Base-by-base conservation (phyloP, 2,329 filamentous ascomycete species). In the Arthrinium phaeospermum region DNA sequence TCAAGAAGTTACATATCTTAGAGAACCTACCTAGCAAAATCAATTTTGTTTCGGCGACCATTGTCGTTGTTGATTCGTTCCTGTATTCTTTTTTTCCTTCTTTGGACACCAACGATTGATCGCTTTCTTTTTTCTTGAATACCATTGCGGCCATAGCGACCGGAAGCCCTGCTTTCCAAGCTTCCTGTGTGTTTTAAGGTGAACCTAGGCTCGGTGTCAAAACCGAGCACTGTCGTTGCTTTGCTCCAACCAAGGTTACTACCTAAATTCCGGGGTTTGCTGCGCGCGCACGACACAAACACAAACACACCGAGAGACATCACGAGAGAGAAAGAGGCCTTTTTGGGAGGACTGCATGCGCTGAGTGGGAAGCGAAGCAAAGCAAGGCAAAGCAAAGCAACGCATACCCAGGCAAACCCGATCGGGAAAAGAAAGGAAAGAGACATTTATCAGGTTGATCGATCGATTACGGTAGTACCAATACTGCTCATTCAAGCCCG, bases 151-250 rank as follows among this genome's bases (percentile, higher is more conserved):
- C 34, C 53, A 61, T 12, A 61, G 30, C 53, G 53, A 37, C 53
- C 53, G 53, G 53, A 16, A 61, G 53, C 53, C 53, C 53, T 37
- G 53, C 30, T 61, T 37, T 37, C 53, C 53, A 37, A 61, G 30
- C 53, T 37, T 61, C 27, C 30, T 10, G 30, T 22, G 53, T 6
- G 53, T 37, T 37, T 61, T 37, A 61, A 61, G 53, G 53, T 61
- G 53, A 61, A 34, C 30, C 53, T 61, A 61, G 53, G 53, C 53
- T 61, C 57, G 41, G 57, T 64, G 57, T 64, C 57, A 64, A 64
- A 64, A 41, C 57, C 10, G 30, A 64, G 57, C 57, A 64, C 57
- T 41, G 57, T 64, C 57, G 57, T 41, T 64, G 57, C 57, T 64
- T 22, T 37, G n/a, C 51, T 30, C 51, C 16, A 30, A 53, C 51